Conservation (phyloP, 768 basidiomycete species). For the Suillus lakei region DNA sequence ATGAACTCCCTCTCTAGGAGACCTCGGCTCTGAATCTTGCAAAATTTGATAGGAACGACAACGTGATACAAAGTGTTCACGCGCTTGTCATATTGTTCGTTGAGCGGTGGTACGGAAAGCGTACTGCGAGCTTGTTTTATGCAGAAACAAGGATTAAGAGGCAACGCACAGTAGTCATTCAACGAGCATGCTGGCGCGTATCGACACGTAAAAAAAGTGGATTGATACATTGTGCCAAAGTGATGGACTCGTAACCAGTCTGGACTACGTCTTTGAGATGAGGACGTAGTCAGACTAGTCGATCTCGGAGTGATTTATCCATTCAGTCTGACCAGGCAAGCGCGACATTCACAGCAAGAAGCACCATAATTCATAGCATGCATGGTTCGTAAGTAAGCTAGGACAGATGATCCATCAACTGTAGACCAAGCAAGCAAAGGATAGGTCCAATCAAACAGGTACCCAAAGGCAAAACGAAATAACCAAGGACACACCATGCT, state of each 20-base stretch:
- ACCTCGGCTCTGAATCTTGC: neutral
- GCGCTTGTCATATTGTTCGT: neutral
- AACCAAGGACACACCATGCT: constrained; percentile 20
- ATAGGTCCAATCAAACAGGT: neutral
- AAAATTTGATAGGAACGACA: neutral
- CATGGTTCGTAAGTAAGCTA: neutral
- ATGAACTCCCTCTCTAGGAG: neutral
- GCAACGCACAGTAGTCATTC: neutral
- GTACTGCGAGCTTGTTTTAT: neutral
- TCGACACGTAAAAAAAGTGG: too few species aligned
- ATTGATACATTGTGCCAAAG: too few species aligned
- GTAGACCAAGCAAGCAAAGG: neutral
- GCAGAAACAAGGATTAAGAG: too few species aligned
- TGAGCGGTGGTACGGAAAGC: neutral
- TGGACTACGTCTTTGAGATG: too few species aligned
- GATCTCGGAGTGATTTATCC: too few species aligned
- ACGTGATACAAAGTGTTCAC: neutral
- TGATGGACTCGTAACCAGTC: too few species aligned
- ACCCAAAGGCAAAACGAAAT: neutral
- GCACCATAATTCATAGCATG: neutral
- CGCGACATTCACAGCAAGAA: neutral
- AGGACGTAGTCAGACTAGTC: too few species aligned
- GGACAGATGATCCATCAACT: neutral
- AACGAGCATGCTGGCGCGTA: neutral
- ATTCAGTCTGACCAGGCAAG: too few species aligned